Evolutionary conservation across 352 stramenopile species (phyloP).

Genomic region (Phytophthora sansomeana): DNA sequence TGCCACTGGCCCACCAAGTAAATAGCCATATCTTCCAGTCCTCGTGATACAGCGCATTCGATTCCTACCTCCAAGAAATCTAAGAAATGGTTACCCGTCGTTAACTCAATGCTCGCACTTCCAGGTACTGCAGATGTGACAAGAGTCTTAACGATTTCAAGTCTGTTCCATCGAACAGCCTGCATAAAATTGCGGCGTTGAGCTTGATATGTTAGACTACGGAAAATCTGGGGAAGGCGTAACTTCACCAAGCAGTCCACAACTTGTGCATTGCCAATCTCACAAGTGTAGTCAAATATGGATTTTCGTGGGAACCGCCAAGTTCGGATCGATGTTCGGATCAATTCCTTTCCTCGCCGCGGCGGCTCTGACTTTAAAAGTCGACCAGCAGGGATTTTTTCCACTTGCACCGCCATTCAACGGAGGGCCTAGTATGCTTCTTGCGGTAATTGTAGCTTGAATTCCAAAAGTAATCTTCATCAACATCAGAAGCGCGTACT

Average conservation of each 20-base stretch:
- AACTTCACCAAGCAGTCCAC: slow-evolving; percentile 40
- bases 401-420: slow-evolving; percentile 38
- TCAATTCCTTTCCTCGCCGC: slow-evolving; percentile 26
- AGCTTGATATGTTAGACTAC: slow-evolving; percentile 45
- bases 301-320: slow-evolving; percentile 53
- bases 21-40: slow-evolving; percentile 71
- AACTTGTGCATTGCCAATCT: slow-evolving; percentile 41
- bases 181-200: slow-evolving; percentile 67
- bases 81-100: slow-evolving; percentile 46
- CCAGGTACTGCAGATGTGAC: slow-evolving; percentile 27
- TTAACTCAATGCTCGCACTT: slow-evolving; percentile 21
- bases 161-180: slow-evolving; percentile 65
- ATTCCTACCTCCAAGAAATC: slow-evolving; percentile 71
- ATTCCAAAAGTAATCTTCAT: slow-evolving; percentile 46
- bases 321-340: slow-evolving; percentile 42
- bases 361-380: slow-evolving; percentile 20
- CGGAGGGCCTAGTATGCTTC: slow-evolving; percentile 15
- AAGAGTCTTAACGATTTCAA: slow-evolving; percentile 57
- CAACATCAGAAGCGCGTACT: slow-evolving; percentile 28
- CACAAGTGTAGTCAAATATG: slow-evolving; percentile 52
- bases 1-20: slow-evolving; percentile 62
- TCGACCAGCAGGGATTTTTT: slow-evolving; percentile 19
- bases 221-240: slow-evolving; percentile 40
- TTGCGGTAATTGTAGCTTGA: slow-evolving; percentile 53
- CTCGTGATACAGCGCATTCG: slow-evolving; percentile 63